Evolutionary conservation across 1,284 basidiomycete genomes (phyloP), one percentile per base, ranked within the genome.

Genomic region (Cryptococcus sp.): DNA sequence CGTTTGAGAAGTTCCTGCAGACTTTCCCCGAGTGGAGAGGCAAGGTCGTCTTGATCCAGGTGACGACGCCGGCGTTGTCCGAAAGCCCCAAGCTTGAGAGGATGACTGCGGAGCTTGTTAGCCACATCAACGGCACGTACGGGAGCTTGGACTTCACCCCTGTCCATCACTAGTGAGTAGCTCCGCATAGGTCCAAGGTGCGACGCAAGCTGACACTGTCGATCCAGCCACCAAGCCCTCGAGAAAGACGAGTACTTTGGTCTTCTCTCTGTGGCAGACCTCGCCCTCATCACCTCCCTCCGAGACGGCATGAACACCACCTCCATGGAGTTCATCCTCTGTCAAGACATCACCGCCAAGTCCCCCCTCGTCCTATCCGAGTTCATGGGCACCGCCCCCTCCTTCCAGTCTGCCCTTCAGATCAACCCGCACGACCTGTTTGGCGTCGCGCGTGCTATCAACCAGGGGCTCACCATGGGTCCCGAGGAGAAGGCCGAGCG

Each of bases 301-400:
- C 86, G 95, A 33, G 95, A 98, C 71, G 95, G 95, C 9, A 98
- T 98, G 95, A 98, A 98, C 82, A 98, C 96, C 9, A 98, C 93
- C 0, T 87, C 85, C 49, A 98, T 98, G 94, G 95, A 98, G 79
- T 98, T 91, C 77, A 89, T 96, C 47, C 87, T 98, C 60, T 93
- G 92, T 53, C 95, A 98, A 78, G 83, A 89, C 66, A 83, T 82
- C 63, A 88, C 77, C 56, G 67, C 86, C 73, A 87, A 86, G 78
- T 90, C 87, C 53, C 92, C 89, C 20, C 84, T 95, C 53, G 89
- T 98, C 55, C 80, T 98, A 46, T 92, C 89, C 70, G 95, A 98
- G 78, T 98, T 98, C 73, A 98, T 97, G 85, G 95, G 96, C 23
- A 97, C 96, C 62, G 71, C 73, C 21, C 63, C 76, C 1, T 73